Conservation (phyloP, 1,284 basidiomycete genomes). For the Earliella scabrosa region DNA sequence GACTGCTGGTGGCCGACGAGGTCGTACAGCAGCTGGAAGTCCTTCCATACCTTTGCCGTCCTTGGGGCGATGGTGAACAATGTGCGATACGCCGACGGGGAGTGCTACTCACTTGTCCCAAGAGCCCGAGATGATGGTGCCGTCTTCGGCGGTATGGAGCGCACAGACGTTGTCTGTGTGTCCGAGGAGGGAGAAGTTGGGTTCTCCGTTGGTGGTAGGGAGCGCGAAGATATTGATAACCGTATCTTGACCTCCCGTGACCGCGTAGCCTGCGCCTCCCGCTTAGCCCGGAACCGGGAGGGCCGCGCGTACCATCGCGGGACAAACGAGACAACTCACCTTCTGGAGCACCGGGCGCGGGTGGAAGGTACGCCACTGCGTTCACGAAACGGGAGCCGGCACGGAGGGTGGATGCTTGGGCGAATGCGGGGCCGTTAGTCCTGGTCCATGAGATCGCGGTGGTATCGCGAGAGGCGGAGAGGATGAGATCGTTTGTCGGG, state of each 20-base stretch:
- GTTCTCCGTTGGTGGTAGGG: slow-evolving; percentile 61
- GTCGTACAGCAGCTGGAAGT: slow-evolving; percentile 77
- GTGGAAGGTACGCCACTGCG: slow-evolving; percentile 78
- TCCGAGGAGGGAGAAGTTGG: slow-evolving; percentile 82
- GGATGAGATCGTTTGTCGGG: slow-evolving; percentile 71
- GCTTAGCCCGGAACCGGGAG: slow-evolving; percentile 16
- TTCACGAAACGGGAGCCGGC: slow-evolving; percentile 83
- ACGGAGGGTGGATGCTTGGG: slow-evolving; percentile 57
- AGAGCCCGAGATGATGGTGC: slow-evolving; percentile 90
- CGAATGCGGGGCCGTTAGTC: slow-evolving; percentile 53
- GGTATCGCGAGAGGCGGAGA: slow-evolving; percentile 90
- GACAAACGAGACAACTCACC: slow-evolving; percentile 45
- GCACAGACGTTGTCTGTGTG: slow-evolving; percentile 94
- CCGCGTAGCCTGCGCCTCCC: slow-evolving; percentile 69
- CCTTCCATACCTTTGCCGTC: slow-evolving; percentile 93
- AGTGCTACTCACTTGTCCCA: slow-evolving; percentile 85
- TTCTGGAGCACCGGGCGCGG: slow-evolving; percentile 67
- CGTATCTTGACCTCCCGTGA: slow-evolving; percentile 86
- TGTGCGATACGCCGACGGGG: slow-evolving; percentile 3
- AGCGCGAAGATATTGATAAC: slow-evolving; percentile 83
- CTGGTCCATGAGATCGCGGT: slow-evolving; percentile 87
- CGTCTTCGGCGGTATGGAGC: slow-evolving; percentile 70
- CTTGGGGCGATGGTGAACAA: slow-evolving; percentile 44
- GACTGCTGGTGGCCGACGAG: slow-evolving; percentile 89
- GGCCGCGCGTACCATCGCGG: neutral